These are phyloP conservation scores for Candida hungchunana DNA, from an alignment of 805 yeast species.

Conservation along the genomic window DNA sequence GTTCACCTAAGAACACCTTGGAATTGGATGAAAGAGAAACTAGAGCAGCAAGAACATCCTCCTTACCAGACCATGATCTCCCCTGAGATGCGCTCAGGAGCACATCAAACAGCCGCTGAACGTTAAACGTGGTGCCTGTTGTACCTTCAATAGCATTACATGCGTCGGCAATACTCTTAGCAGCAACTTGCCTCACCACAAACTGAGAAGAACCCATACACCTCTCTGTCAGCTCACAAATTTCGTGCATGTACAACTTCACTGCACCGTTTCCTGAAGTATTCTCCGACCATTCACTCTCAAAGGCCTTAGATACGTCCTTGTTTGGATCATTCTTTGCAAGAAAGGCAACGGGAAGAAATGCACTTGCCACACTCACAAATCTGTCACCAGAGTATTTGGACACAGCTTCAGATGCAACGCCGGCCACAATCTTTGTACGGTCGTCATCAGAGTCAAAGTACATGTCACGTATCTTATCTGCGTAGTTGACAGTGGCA, in stretches of 20 bases:
- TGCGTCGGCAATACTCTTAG: constrained; percentile 58
- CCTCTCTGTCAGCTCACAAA: constrained; percentile 44
- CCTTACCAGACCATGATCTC: constrained; percentile 88
- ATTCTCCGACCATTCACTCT: constrained; percentile 70
- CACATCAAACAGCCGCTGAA: constrained; percentile 41
- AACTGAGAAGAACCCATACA: constrained; percentile 54
- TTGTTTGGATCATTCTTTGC: constrained; percentile 64
- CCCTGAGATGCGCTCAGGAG: constrained; percentile 65
- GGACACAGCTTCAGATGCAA: constrained; percentile 62
- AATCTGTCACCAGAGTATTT: constrained; percentile 67
- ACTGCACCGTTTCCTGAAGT: constrained; percentile 73
- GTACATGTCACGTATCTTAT: constrained; percentile 47
- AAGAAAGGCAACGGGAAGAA: constrained; percentile 74
- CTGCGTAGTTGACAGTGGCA: constrained; percentile 49
- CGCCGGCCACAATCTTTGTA: constrained; percentile 48
- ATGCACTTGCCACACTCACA: constrained; percentile 53
- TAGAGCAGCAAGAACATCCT: constrained; percentile 64
- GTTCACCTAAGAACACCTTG: constrained; percentile 29
- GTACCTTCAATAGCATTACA: constrained; percentile 40
- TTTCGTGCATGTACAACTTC: constrained; percentile 65
- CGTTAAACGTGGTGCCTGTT: constrained; percentile 20
- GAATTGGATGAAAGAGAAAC: constrained; percentile 52
- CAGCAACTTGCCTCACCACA: constrained; percentile 63
- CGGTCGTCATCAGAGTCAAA: constrained; percentile 52
- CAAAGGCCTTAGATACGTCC: constrained; percentile 45